These are phyloP conservation scores for Phialophora tarda DNA, from an alignment of 2,329 filamentous ascomycete genomes.

Conservation along the genomic window DNA sequence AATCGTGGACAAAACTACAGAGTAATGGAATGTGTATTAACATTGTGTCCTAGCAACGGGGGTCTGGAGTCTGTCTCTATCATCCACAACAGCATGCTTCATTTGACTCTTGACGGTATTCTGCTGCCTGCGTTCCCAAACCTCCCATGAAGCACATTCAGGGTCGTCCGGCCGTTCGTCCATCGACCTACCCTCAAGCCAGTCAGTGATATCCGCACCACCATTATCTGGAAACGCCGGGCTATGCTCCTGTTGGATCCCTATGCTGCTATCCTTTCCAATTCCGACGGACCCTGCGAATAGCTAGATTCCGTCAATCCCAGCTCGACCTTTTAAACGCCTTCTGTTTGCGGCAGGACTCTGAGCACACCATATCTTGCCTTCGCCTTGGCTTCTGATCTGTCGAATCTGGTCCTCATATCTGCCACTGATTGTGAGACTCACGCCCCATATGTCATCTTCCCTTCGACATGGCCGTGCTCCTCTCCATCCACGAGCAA, in stretches of 20 bases:
- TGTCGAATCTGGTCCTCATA: background rate
- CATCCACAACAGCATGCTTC: background rate
- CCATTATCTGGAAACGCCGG: background rate
- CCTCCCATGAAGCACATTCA: background rate
- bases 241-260: conserved; percentile 1
- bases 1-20: background rate
- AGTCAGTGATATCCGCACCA: background rate
- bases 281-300: background rate
- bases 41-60: background rate
- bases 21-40: background rate
- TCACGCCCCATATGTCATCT: conserved; percentile 10
- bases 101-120: background rate
- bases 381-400: background rate
- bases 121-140: background rate
- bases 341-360: background rate
- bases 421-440: background rate
- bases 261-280: background rate
- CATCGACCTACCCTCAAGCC: background rate
- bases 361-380: background rate
- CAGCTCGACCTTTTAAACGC: background rate
- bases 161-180: background rate
- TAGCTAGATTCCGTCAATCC: background rate
- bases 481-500: conserved; percentile 75
- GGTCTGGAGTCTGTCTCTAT: background rate
- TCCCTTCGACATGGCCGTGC: conserved; percentile 16